These are phyloP conservation scores for Trichoderma sp. DNA, from an alignment of 2,329 filamentous ascomycete genomes.

Conservation along the genomic window DNA sequence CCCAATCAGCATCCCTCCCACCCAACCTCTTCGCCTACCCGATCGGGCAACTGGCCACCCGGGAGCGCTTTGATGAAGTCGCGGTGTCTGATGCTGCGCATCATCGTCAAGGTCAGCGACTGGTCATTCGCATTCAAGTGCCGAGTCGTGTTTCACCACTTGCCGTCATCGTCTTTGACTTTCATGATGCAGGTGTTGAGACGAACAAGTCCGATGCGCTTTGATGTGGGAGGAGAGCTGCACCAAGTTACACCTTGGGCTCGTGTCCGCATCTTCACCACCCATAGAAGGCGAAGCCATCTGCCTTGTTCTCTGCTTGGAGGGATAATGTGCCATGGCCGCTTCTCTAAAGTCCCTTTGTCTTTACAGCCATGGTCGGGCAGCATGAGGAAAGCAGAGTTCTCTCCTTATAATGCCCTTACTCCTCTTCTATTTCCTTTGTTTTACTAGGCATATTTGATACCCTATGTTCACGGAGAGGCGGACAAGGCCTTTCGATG, in stretches of 20 bases:
- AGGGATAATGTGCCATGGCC: background rate
- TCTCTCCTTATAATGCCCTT: background rate
- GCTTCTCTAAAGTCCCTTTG: background rate
- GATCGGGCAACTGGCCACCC: conserved; percentile 9
- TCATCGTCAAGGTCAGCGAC: too few species aligned
- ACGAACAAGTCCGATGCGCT: too few species aligned
- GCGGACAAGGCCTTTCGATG: background rate
- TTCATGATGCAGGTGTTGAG: too few species aligned
- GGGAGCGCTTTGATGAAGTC: conserved; percentile 10
- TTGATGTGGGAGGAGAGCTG: background rate
- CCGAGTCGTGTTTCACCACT: too few species aligned
- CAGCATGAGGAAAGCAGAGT: background rate
- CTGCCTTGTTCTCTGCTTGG: background rate
- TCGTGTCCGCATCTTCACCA: too few species aligned
- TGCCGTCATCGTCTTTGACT: too few species aligned
- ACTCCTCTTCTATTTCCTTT: background rate
- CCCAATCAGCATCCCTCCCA: conserved; percentile 14
- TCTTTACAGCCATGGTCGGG: background rate
- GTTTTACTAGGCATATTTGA: conserved; percentile 29
- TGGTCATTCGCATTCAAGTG: too few species aligned
- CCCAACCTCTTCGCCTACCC: background rate
- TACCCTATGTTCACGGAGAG: conserved; percentile 28
- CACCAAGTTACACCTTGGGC: too few species aligned
- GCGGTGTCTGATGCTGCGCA: background rate
- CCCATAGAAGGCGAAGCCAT: background rate